Percentiles rank a stretch among this genome's conserved stretches.
Conservation (phyloP, 78 protist genomes). For the Dictyostelium intermedium region DNA sequence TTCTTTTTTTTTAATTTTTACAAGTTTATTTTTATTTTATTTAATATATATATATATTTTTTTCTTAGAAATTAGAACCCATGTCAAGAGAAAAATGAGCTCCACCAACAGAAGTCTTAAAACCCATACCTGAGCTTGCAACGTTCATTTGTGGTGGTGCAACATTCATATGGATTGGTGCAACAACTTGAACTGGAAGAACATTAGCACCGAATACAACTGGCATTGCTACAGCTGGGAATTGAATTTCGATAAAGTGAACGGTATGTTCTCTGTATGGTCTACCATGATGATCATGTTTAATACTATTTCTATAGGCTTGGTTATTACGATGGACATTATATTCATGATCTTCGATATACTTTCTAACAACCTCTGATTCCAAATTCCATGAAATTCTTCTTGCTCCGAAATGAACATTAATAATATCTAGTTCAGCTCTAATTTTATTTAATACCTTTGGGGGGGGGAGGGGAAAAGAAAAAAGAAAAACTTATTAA, state of each 20-base stretch:
- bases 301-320: background rate
- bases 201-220: too few species aligned
- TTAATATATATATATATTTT: too few species aligned
- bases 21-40: too few species aligned
- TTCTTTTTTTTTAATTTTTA: too few species aligned
- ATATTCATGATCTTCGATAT: background rate
- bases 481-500: background rate
- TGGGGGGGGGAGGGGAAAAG: too few species aligned
- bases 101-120: too few species aligned
- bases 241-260: background rate
- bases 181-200: too few species aligned
- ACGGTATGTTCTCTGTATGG: background rate
- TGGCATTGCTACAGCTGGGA: background rate
- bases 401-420: background rate
- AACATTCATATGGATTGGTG: too few species aligned
- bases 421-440: background rate
- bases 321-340: background rate
- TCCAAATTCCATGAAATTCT: background rate
- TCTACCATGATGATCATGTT: background rate
- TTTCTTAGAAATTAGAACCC: too few species aligned
- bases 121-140: too few species aligned
- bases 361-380: background rate
- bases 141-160: too few species aligned
- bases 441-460: background rate
- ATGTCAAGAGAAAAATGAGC: too few species aligned